Base-by-base conservation (phyloP, 2,329 filamentous ascomycete genomes). In the Beauveria brongniartii region DNA sequence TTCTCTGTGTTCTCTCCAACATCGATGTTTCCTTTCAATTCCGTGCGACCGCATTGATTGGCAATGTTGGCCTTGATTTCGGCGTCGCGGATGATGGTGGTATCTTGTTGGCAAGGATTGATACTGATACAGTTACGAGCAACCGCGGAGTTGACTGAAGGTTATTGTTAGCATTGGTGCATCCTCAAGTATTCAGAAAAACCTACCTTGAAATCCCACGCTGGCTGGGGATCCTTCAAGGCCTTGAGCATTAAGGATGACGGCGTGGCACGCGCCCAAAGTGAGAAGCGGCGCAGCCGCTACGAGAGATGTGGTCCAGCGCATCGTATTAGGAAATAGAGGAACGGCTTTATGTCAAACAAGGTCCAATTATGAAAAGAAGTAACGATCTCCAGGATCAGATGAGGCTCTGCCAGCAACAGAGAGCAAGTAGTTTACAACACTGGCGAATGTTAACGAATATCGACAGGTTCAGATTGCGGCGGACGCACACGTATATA, bases 51-150 rank as follows among this genome's bases (percentile, higher is more conserved):
- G 68, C 86, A 88, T 62, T 81, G 77, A 65, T 83, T 84, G 54
- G 83, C 82, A 8, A 80, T 69, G 66, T 82, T 82, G 58, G 75
- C 72, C 7, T 65, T 63, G 66, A 83, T 79, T 73, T 84, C 77
- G 18, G 78, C 79, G 62, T 85, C 82, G 57, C 80, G 78, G 71
- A 88, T 88, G 67, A 87, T 79, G 58, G 83, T 86, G 12, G 83
- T 77, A 62, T 88, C 85, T 64, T 84, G 82, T 68, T 88, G 84
- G 76, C 86, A 88, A 22, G 85, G 85, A 69, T 78, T 84, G 74
- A 86, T 84, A 60, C 75, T 75, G 18, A 83, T 86, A 71, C 85
- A 86, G 70, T 87, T 85, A 64, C 85, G 80, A 30, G 85, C 82
- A 65, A 85, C 77, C 61, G 72, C 72, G 46, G 78, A 71, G 65